These are phyloP conservation scores for Triticum urartu DNA, from an alignment of 176 grass and related monocot genomes.

Conservation along the genomic window DNA sequence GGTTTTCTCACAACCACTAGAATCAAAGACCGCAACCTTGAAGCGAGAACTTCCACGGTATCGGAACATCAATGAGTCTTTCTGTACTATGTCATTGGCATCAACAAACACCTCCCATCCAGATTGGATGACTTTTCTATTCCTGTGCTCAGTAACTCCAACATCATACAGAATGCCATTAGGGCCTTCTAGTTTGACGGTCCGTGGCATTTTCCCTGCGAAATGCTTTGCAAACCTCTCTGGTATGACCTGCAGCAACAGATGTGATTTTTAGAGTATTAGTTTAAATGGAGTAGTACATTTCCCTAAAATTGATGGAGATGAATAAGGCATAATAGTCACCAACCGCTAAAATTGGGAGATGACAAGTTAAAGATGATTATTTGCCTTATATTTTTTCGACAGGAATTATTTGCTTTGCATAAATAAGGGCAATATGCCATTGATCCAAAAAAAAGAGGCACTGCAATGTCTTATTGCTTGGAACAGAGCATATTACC, in stretches of 20 bases:
- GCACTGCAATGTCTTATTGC: too few species aligned
- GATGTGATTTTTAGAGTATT: background rate
- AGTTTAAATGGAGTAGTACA: background rate
- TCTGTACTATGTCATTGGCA: slow-evolving; percentile 36
- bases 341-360: too few species aligned
- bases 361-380: background rate
- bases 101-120: slow-evolving; percentile 50
- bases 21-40: slow-evolving; percentile 41
- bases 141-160: background rate
- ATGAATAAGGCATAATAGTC: background rate
- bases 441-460: too few species aligned
- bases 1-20: slow-evolving; percentile 39
- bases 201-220: slow-evolving; percentile 7
- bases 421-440: too few species aligned
- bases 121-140: slow-evolving; percentile 2
- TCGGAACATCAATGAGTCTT: slow-evolving; percentile 43
- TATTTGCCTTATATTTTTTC: too few species aligned
- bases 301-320: background rate
- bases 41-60: slow-evolving; percentile 32
- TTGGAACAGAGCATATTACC: background rate
- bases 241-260: slow-evolving; percentile 45
- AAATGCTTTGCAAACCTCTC: slow-evolving; percentile 44
- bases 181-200: slow-evolving; percentile 35
- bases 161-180: slow-evolving; percentile 30
- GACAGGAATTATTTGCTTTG: too few species aligned